Evolutionary conservation across 2,329 filamentous ascomycete species (phyloP).

Genomic region (Sclerotinia subarctica): DNA sequence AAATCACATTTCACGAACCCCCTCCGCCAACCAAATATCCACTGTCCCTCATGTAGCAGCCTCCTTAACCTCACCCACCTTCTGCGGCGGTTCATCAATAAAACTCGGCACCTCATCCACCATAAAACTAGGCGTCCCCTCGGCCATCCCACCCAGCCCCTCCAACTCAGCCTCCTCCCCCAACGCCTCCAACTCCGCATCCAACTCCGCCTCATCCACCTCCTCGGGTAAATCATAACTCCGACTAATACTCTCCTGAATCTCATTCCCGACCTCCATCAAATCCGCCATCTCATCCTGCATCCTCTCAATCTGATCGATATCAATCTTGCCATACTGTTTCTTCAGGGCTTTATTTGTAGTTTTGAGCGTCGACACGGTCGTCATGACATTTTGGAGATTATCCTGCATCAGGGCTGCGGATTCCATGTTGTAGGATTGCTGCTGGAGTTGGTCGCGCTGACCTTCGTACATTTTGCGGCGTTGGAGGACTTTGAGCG

Average conservation of each 20-base stretch:
- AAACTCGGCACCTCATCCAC: constrained; percentile 87
- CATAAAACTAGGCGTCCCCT: constrained; percentile 75
- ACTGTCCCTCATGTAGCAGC: constrained; percentile 53
- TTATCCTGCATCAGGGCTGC: constrained; percentile 98
- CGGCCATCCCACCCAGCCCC: constrained; percentile 51
- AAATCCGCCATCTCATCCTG: constrained; percentile 99
- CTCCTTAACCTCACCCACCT: constrained; percentile 75
- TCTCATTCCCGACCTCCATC: constrained; percentile 97
- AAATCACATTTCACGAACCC: neutral
- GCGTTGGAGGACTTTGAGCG: constrained; percentile 87
- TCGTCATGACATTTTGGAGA: constrained; percentile 96
- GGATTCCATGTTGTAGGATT: constrained; percentile 99
- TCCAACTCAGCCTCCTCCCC: constrained; percentile 93
- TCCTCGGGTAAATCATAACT: constrained; percentile 96
- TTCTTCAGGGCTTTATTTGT: constrained; percentile 89
- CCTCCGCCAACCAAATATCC: neutral
- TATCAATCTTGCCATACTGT: constrained; percentile 95
- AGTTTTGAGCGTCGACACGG: constrained; percentile 91
- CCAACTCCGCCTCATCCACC: constrained; percentile 92
- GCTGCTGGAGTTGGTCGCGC: constrained; percentile 87
- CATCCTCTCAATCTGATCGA: constrained; percentile 95
- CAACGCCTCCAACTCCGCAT: constrained; percentile 92
- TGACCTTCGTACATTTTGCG: constrained; percentile 93
- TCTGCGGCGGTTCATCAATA: constrained; percentile 83
- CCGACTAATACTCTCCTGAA: constrained; percentile 87